Evolutionary conservation across 306 rosid species (phyloP).

Genomic region (Clitoria ternatea): DNA sequence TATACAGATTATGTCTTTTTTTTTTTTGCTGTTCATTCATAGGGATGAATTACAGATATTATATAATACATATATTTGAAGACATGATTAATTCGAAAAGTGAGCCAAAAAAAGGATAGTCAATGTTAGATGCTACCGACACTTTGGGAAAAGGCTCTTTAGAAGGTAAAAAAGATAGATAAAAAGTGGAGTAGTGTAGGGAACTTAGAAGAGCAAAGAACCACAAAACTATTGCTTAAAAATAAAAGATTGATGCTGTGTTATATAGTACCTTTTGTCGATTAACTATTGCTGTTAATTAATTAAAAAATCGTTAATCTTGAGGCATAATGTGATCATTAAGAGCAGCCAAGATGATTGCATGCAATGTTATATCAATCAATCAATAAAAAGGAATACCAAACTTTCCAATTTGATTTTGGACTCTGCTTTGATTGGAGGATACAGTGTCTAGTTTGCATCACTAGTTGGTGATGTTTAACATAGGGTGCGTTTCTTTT

Average conservation of each 20-base stretch:
- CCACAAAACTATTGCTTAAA: slow-evolving; percentile 15
- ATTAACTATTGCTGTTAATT: not conserved
- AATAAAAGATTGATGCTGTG: not conserved
- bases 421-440: slow-evolving; percentile 12
- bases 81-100: not conserved
- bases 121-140: slow-evolving; percentile 32
- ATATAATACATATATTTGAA: not conserved
- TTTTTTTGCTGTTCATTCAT: not conserved
- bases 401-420: slow-evolving; percentile 18
- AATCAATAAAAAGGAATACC: not conserved
- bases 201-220: slow-evolving; percentile 3
- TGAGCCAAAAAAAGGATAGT: not conserved
- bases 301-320: not conserved
- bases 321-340: not conserved
- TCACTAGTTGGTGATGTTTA: not conserved
- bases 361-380: not conserved
- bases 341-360: slow-evolving; percentile 18
- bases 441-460: not conserved
- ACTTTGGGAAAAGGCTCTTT: slow-evolving; percentile 24
- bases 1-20: too few relatives aligned
- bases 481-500: not conserved
- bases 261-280: not conserved
- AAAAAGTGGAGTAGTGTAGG: slow-evolving; percentile 6
- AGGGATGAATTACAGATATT: not conserved
- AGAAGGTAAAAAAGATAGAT: slow-evolving; percentile 32